Percentiles rank a stretch among this genome's conserved stretches.
These are phyloP conservation scores for Neurospora africana DNA, from an alignment of 495 filamentous ascomycete species.

Conservation along the genomic window DNA sequence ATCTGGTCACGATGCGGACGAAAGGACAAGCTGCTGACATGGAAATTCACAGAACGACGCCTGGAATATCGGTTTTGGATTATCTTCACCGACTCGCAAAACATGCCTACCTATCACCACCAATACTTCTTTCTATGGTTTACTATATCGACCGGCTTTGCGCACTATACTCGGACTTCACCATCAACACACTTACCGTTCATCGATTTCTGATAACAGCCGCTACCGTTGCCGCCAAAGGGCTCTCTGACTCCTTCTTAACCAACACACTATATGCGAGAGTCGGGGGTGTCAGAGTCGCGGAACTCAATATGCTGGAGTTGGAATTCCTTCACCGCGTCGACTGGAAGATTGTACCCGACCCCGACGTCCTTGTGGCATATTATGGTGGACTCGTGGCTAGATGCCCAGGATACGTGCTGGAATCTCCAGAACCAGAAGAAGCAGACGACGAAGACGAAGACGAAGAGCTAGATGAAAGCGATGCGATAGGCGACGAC, in stretches of 20 bases:
- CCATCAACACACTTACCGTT: constrained; percentile 86
- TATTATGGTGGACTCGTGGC: constrained; percentile 84
- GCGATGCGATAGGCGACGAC: constrained; percentile 12
- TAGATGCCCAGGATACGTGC: constrained; percentile 33
- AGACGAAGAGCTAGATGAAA: constrained; percentile 11
- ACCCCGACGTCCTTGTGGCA: constrained; percentile 82
- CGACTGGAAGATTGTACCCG: constrained; percentile 93
- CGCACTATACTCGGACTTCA: constrained; percentile 82
- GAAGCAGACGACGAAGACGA: constrained; percentile 9
- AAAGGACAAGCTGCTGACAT: constrained; percentile 1
- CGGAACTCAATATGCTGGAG: constrained; percentile 85
- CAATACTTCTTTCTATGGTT: constrained; percentile 97
- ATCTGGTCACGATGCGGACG: background rate
- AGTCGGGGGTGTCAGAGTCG: constrained; percentile 81
- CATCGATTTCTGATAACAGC: constrained; percentile 95
- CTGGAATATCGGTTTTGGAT: constrained; percentile 84
- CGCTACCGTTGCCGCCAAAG: constrained; percentile 91
- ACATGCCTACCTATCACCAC: constrained; percentile 85
- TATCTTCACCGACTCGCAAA: constrained; percentile 88
- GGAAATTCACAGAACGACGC: constrained; percentile 53
- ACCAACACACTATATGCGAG: constrained; percentile 92
- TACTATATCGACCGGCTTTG: constrained; percentile 98
- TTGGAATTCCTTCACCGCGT: constrained; percentile 85
- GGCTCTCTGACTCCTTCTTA: constrained; percentile 93
- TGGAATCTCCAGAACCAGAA: constrained; percentile 24